Evolutionary conservation across 2,329 filamentous ascomycete species (phyloP).

Genomic region (Zelopaecilomyces penicillatus): DNA sequence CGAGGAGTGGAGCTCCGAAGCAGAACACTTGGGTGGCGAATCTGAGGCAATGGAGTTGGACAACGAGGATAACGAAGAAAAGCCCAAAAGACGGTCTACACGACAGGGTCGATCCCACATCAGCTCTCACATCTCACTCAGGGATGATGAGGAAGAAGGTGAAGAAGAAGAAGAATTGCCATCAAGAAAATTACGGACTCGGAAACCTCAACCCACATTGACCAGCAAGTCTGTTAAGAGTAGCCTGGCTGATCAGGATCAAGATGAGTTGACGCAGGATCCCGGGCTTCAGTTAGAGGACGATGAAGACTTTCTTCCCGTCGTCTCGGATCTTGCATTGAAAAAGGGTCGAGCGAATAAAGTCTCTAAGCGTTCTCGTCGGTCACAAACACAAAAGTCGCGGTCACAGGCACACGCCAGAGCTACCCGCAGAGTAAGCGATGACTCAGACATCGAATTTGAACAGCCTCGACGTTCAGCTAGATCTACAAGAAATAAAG

Average conservation of each 20-base stretch:
- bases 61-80: constrained; percentile 16
- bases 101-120: neutral
- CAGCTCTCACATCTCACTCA: constrained; percentile 6
- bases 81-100: constrained; percentile 3
- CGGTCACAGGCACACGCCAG: constrained; percentile 7
- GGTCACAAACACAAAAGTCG: constrained; percentile 11
- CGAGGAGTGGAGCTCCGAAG: constrained; percentile 21
- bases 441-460: constrained; percentile 43
- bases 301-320: constrained; percentile 25
- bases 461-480: constrained; percentile 42
- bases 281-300: constrained; percentile 19
- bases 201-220: constrained; percentile 18
- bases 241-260: constrained; percentile 14
- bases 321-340: constrained; percentile 28
- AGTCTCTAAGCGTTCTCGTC: constrained; percentile 14
- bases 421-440: constrained; percentile 14
- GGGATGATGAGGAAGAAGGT: constrained; percentile 13
- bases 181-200: constrained; percentile 16
- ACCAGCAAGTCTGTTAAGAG: constrained; percentile 18
- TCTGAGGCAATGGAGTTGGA: constrained; percentile 21
- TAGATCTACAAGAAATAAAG: constrained; percentile 35
- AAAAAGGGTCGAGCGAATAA: constrained; percentile 16
- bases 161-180: neutral
- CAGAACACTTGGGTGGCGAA: constrained; percentile 9
- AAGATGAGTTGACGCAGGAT: constrained; percentile 26